Base-by-base conservation (phyloP, 306 rosid species). In the Cicer yamashitae region DNA sequence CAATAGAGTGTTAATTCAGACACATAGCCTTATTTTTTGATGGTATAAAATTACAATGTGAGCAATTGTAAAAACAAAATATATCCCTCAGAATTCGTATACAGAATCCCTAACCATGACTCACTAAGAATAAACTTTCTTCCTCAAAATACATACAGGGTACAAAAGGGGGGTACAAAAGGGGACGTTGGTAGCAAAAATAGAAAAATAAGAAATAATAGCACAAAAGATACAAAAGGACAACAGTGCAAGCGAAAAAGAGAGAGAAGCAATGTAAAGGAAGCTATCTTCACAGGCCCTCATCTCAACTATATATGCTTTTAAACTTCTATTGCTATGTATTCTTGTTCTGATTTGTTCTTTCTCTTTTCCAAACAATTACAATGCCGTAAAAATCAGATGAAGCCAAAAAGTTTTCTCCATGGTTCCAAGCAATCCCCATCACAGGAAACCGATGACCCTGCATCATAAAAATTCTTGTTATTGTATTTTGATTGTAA, bases 321-420 rank as follows among this genome's bases (percentile, higher is more conserved):
- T 63, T 50, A 11, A 43, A 74, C 6, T 6, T 56, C 70, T 77
- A 64, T 30, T 25, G 68, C 52, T 73, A 75, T 53, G 18, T 43
- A 78, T 79, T 75, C 38, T 52, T 47, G 53, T 34, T 78, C 82
- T 89, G 90, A 61, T 84, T 77, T 54, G 88, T 62, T 85, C 88
- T 94, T 67, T 88, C 93, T 90, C 99, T 81, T 88, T 94, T 94
- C 98, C 99, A 92, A 69, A 92, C 96, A 79, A 94, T 94, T 43
- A 94, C 99, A 3, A 88, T 78, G 72, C 99, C 99, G 70, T 83
- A 90, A 66, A 94, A 81, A 84, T 94, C 98, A 14, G 96, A 94
- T 37, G 98, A 91, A 38, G 98, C 98, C 91, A 94, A 81, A 44
- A 94, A 82, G 70, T 94, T 94, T 64, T 92, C 96, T 66, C 99